Evolutionary conservation across 192 early-diverging fungal species (phyloP), one percentile per base, ranked within the genome.

Genomic region (Coemansia sp.): DNA sequence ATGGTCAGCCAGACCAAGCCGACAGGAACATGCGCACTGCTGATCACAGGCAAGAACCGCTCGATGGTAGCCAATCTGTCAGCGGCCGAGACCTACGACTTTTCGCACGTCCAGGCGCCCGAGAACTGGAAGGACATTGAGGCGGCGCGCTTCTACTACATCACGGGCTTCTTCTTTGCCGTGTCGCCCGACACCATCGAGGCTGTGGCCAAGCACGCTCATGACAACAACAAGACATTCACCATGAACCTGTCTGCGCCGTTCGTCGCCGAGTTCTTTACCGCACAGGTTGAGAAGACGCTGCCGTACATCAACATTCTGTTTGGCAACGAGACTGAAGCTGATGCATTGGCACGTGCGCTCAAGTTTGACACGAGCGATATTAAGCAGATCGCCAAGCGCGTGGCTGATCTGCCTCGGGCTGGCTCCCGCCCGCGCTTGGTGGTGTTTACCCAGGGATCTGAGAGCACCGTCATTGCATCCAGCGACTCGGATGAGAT

Each of bases 251-350:
- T 99, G 62, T 95, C 93, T 64, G 97, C 97, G 27, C 93, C 94
- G 43, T 99, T 97, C 82, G 87, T 98, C 53, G 83, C 93, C 38
- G 89, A 94, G 79, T 94, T 95, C 88, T 97, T 96, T 86, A 93
- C 86, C 81, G 84, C 88, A 51, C 85, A 82, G 48, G 68, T 97
- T 32, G 86, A 92, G 63, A 85, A 85, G 61, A 83, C 92, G 25
- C 60, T 93, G 60, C 91, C 90, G 37, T 97, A 97, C 84, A 85
- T 89, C 64, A 93, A 99, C 82, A 79, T 96, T 51, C 73, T 99
- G 60, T 97, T 97, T 83, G 94, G 95, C 81, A 98, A 98, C 73
- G 97, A 98, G 74, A 84, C 89, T 75, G 97, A 98, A 74, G 95
- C 97, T 24, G 85, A 77, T n/a, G 85, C 94, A 47, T 94, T 91